Evolutionary conservation across 768 basidiomycete species (phyloP).

Genomic region (Calocybe gangraenosa): DNA sequence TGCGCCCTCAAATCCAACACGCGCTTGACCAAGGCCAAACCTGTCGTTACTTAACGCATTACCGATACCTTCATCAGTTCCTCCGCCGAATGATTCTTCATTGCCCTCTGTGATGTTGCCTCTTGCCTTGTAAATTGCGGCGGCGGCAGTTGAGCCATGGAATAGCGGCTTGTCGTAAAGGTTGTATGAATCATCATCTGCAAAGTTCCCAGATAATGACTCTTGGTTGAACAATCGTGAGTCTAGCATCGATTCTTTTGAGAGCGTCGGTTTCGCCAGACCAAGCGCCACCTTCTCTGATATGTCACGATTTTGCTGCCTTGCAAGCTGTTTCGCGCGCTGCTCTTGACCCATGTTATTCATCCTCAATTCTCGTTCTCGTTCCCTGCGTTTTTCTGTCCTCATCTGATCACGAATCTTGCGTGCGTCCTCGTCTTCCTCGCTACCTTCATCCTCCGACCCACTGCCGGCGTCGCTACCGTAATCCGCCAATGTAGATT

Average conservation of each 20-base stretch:
- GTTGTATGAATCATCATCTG: constrained; percentile 90
- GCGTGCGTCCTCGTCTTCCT: constrained; percentile 81
- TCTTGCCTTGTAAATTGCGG: constrained; percentile 98
- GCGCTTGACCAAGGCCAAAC: constrained; percentile 82
- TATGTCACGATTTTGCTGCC: constrained; percentile 97
- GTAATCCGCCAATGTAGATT: constrained; percentile 78
- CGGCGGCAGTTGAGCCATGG: constrained; percentile 92
- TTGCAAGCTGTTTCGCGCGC: constrained; percentile 90
- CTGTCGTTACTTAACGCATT: constrained; percentile 91
- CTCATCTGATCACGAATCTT: constrained; percentile 89
- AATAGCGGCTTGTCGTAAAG: constrained; percentile 94
- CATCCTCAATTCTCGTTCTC: constrained; percentile 98
- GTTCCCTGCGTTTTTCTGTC: constrained; percentile 85
- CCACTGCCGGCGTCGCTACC: constrained; percentile 70
- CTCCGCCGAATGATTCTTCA: constrained; percentile 91
- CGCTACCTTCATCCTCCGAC: constrained; percentile 54
- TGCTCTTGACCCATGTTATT: constrained; percentile 98
- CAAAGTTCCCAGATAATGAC: constrained; percentile 75
- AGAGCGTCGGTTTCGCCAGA: constrained; percentile 91
- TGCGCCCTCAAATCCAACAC: constrained; percentile 89
- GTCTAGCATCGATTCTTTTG: constrained; percentile 97
- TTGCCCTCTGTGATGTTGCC: constrained; percentile 82
- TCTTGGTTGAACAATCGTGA: constrained; percentile 98
- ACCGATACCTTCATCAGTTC: constrained; percentile 92
- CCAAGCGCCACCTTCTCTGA: constrained; percentile 99